These are phyloP conservation scores for Cyberlindnera americana DNA, from an alignment of 805 yeast genomes.

Conservation along the genomic window DNA sequence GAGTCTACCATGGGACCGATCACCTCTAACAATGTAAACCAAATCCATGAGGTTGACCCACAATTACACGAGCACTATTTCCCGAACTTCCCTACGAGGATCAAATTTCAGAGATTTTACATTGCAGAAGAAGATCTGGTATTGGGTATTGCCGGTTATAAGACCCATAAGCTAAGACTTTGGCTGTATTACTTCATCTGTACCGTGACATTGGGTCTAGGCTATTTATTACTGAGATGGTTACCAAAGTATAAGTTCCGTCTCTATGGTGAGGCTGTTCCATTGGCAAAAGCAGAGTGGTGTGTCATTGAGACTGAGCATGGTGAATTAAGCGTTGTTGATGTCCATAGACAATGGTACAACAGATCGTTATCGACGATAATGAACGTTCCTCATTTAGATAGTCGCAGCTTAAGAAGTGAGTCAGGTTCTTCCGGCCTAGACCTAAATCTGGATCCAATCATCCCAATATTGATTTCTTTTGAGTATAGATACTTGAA, in stretches of 20 bases:
- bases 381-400: conserved; percentile 37
- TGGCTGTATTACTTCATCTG: conserved; percentile 52
- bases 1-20: conserved; percentile 28
- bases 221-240: conserved; percentile 79
- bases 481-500: conserved; percentile 82
- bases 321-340: conserved; percentile 71
- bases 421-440: conserved; percentile 18
- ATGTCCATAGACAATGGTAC: conserved; percentile 57
- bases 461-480: conserved; percentile 62
- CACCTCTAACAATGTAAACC: conserved; percentile 18
- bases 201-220: conserved; percentile 61
- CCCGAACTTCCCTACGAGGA: conserved; percentile 39
- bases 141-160: conserved; percentile 90
- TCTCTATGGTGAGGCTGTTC: conserved; percentile 59
- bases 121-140: conserved; percentile 95
- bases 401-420: conserved; percentile 15
- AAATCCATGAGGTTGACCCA: conserved; percentile 26
- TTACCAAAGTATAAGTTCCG: conserved; percentile 70
- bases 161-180: conserved; percentile 44
- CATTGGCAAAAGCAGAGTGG: conserved; percentile 86
- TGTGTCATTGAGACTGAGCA: conserved; percentile 90
- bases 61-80: conserved; percentile 42
- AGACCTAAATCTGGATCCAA: conserved; percentile 29
- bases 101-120: conserved; percentile 74
- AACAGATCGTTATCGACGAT: conserved; percentile 71